Conservation (phyloP, 2,329 filamentous ascomycete genomes). For the Mycosphaerelloides madeirae region DNA sequence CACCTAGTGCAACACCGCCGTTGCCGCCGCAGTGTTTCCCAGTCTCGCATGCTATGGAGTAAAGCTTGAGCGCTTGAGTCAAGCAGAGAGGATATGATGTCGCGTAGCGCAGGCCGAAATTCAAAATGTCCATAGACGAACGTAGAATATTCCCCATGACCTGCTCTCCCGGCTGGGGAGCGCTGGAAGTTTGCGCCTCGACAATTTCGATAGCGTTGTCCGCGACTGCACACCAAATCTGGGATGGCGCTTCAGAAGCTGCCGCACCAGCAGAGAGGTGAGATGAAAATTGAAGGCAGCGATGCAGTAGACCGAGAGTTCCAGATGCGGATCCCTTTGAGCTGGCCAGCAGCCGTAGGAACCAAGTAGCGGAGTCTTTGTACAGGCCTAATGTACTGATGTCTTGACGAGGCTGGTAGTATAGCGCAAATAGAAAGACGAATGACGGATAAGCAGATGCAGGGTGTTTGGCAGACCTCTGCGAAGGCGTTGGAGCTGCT, state of each 20-base stretch:
- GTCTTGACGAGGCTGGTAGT: constrained; percentile 16
- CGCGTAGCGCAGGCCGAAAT: constrained; percentile 50
- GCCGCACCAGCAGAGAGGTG: background rate
- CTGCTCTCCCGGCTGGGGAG: constrained; percentile 12
- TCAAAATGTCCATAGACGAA: constrained; percentile 62
- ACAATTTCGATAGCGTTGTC: constrained; percentile 5
- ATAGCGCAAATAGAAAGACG: constrained; percentile 43
- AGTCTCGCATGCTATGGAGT: constrained; percentile 39
- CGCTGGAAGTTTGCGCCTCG: constrained; percentile 2
- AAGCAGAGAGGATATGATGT: constrained; percentile 3
- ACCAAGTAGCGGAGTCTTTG: constrained; percentile 14
- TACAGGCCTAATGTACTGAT: constrained; percentile 7
- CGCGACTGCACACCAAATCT: constrained; percentile 17
- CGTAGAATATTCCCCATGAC: constrained; percentile 48
- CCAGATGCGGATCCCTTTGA: constrained; percentile 15
- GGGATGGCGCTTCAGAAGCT: constrained; percentile 1
- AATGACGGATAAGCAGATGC: constrained; percentile 56
- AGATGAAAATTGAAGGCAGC: constrained; percentile 8
- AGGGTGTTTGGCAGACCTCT: constrained; percentile 50
- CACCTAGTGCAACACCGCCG: constrained; percentile 58
- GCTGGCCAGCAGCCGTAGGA: constrained; percentile 14
- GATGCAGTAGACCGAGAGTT: constrained; percentile 16
- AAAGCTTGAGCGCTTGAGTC: constrained; percentile 26
- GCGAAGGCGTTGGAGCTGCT: constrained; percentile 62
- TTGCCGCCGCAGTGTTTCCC: constrained; percentile 63